Evolutionary conservation across 768 basidiomycete species (phyloP).

Genomic region (Candolleomyces eurysporus): DNA sequence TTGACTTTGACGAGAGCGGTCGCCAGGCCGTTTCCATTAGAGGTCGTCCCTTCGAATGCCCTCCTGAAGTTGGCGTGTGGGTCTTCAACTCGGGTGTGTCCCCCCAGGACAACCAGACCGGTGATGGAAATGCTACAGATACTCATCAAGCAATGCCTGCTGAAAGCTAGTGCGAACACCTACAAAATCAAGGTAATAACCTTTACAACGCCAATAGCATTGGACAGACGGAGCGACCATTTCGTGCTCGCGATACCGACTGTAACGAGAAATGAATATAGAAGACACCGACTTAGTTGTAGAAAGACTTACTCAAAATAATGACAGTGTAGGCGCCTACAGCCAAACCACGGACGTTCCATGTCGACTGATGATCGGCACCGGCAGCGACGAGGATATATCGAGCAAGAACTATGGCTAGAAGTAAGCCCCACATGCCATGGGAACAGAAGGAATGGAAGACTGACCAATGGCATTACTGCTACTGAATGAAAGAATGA

Average conservation of each 20-base stretch:
- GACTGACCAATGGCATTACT: constrained; percentile 36
- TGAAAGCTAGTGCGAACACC: neutral
- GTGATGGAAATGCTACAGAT: constrained; percentile 44
- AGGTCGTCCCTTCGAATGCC: constrained; percentile 54
- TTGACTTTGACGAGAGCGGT: constrained; percentile 37
- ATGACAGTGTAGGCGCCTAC: constrained; percentile 31
- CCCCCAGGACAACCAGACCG: constrained; percentile 60
- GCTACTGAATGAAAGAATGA: constrained; percentile 34
- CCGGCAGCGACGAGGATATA: constrained; percentile 35
- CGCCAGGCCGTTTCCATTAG: constrained; percentile 42
- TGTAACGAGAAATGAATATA: constrained; percentile 5
- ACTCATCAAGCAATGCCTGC: too few relatives aligned
- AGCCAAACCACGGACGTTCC: constrained; percentile 34
- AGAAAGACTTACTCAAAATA: constrained; percentile 23
- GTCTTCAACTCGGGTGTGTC: constrained; percentile 53
- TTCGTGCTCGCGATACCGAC: constrained; percentile 33
- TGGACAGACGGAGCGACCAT: constrained; percentile 37
- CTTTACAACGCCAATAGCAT: constrained; percentile 33
- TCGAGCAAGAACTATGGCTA: constrained; percentile 28
- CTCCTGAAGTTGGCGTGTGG: constrained; percentile 57
- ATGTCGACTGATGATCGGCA: constrained; percentile 22
- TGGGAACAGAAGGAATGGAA: neutral
- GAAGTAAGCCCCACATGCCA: neutral
- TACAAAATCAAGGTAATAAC: constrained; percentile 30
- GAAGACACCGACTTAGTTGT: too few relatives aligned